Evolutionary conservation across 2,329 filamentous ascomycete species (phyloP), one percentile per base, ranked within the genome.

Genomic region (Niveomyces coronatus): DNA sequence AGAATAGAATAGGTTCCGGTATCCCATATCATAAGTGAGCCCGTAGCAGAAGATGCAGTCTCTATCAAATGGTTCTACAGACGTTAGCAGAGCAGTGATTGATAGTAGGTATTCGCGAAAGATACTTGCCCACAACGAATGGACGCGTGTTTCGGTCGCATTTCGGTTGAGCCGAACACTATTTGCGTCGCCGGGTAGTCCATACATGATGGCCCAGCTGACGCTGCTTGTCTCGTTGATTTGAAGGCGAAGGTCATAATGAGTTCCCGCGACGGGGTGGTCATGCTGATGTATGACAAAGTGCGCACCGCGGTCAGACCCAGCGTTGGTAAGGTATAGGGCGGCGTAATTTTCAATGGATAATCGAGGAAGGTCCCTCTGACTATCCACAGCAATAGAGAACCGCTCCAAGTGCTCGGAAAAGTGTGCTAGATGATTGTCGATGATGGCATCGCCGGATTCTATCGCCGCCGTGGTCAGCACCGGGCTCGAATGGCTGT

Each of bases 241-340:
- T 53, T 85, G 79, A 14, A 85, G 61, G 3, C 80, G 67, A 15
- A 85, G 63, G 54, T 85, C 81, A 60, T 85, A 82, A 52, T 81
- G 76, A 1, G 68, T 67, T 17, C 80, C 79, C 9, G 80, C 77
- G 30, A 82, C 54, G 2, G 80, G 81, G 51, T 85, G 80, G 50
- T 83, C 79, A 52, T 85, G 79, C 51, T 85, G 79, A 53, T 85
- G 79, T 26, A 85, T 68, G 36, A 85, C 73, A 50, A 84, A 85
- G 53, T 79, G 75, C 8, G 64, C 60, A 14, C 66, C 66, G 13
- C 39, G 30, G 4, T 42, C 28, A 31, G 40, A 57, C 14, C 53
- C 56, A 2, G 47, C 48, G 32, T 56, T 56, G n/a, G 38, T 35
- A 4, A 48, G 44, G 39, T 67, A 70, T 7, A 69, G 56, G 8